phyloP scores from a whole-genome alignment of 352 stramenopile genomes.

The Lagenidium sp. region DNA sequence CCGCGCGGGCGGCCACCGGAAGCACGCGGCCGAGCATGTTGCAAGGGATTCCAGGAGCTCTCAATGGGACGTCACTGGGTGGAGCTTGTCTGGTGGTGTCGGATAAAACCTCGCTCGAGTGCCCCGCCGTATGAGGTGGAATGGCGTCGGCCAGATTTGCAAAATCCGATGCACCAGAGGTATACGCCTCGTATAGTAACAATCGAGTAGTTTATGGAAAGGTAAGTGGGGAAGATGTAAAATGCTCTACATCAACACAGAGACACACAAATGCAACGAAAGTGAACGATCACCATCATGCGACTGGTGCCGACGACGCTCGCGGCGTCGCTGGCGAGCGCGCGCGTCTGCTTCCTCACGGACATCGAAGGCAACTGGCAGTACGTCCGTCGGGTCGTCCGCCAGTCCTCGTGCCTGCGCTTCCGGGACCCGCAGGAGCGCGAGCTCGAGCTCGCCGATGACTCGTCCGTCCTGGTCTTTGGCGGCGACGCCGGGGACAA shows the following conservation, averaged over 20 bases:
- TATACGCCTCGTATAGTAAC: too few relatives aligned
- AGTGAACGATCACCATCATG: slow-evolving; percentile 2
- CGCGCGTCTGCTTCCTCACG: slow-evolving; percentile 62
- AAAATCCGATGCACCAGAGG: neutral
- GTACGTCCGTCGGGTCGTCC: slow-evolving; percentile 61
- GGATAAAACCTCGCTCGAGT: slow-evolving; percentile 13
- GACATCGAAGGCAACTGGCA: slow-evolving; percentile 78
- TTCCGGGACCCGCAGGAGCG: slow-evolving; percentile 23
- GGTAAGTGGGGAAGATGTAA: neutral
- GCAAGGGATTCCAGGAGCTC: too few relatives aligned
- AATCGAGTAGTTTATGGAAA: too few relatives aligned
- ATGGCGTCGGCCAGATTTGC: neutral
- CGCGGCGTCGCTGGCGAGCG: too few relatives aligned
- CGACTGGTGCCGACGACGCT: too few relatives aligned
- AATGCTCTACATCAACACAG: too few relatives aligned
- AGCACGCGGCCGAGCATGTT: slow-evolving; percentile 17
- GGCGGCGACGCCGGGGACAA: slow-evolving; percentile 90
- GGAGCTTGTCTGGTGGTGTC: slow-evolving; percentile 2
- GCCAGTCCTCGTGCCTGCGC: slow-evolving; percentile 47
- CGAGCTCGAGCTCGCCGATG: slow-evolving; percentile 48
- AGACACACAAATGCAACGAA: neutral
- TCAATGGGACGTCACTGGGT: too few relatives aligned
- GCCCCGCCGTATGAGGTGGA: too few relatives aligned
- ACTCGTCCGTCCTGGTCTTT: slow-evolving; percentile 84
- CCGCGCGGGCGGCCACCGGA: slow-evolving; percentile 15